Conservation (phyloP, 2,329 filamentous ascomycete genomes). For the Cladosporium sp. region DNA sequence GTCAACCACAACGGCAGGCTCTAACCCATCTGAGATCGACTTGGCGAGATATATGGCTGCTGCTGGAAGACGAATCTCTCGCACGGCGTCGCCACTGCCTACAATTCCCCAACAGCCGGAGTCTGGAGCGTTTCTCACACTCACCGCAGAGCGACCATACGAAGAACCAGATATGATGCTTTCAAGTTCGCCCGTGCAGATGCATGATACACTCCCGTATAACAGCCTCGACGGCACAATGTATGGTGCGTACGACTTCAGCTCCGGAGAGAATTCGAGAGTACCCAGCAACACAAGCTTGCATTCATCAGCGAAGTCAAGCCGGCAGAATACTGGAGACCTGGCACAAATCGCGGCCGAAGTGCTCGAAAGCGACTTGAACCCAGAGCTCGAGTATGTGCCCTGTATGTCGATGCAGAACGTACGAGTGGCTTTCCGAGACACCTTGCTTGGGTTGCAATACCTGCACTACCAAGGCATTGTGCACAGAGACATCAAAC, state of each 20-base stretch:
- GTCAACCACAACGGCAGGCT: constrained; percentile 37
- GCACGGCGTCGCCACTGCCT: constrained; percentile 31
- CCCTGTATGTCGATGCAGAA: constrained; percentile 87
- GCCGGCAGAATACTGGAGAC: constrained; percentile 55
- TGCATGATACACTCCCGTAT: constrained; percentile 27
- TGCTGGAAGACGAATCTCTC: constrained; percentile 29
- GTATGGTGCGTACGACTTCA: constrained; percentile 68
- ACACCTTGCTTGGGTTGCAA: constrained; percentile 89
- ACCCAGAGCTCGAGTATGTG: constrained; percentile 89
- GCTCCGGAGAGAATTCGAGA: constrained; percentile 47
- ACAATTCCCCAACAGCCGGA: constrained; percentile 14
- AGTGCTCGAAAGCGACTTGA: constrained; percentile 63
- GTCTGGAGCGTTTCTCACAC: constrained; percentile 26
- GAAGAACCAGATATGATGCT: constrained; percentile 26
- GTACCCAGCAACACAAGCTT: constrained; percentile 78
- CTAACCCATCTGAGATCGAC: constrained; percentile 20
- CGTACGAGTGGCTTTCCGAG: constrained; percentile 81
- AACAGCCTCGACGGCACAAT: constrained; percentile 74
- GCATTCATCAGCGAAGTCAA: constrained; percentile 18
- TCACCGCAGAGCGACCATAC: constrained; percentile 33
- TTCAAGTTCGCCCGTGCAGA: constrained; percentile 24
- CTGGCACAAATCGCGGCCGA: constrained; percentile 42
- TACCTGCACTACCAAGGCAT: constrained; percentile 69
- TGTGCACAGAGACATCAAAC: constrained; percentile 55
- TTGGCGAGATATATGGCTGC: constrained; percentile 16